These are phyloP conservation scores for Quillaja saponaria DNA, from an alignment of 306 rosid species.

Conservation along the genomic window DNA sequence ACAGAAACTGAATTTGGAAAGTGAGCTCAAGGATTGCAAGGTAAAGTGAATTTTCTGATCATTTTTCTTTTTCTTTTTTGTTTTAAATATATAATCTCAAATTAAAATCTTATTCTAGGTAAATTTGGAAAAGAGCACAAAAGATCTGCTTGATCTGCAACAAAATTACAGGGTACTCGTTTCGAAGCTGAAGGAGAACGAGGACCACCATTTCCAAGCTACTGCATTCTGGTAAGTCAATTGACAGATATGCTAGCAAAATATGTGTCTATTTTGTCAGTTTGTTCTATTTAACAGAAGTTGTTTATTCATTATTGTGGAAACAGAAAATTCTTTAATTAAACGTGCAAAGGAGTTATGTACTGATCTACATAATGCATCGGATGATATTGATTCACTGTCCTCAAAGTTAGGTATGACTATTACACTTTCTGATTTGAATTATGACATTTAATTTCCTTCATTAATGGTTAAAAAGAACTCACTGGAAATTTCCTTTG, in stretches of 20 bases:
- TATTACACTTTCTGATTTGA: conserved; percentile 12
- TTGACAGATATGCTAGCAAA: conserved; percentile 1
- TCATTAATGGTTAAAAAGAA: too few species aligned
- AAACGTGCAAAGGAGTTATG: conserved; percentile 76
- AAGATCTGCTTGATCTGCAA: conserved; percentile 66
- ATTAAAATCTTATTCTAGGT: conserved; percentile 43
- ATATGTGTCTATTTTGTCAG: not conserved
- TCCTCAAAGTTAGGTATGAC: conserved; percentile 70
- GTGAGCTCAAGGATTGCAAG: conserved; percentile 77
- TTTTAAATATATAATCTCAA: conserved; percentile 15
- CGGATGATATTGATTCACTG: conserved; percentile 61
- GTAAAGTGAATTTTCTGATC: conserved; percentile 29
- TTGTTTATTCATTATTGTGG: conserved; percentile 22
- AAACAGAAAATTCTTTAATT: conserved; percentile 69
- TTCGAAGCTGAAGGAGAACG: conserved; percentile 66
- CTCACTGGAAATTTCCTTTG: not conserved
- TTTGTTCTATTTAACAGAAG: conserved; percentile 19
- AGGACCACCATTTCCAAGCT: conserved; percentile 76
- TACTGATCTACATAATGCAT: conserved; percentile 67
- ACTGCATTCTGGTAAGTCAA: conserved; percentile 60
- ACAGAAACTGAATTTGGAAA: conserved; percentile 66
- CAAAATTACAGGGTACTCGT: conserved; percentile 56
- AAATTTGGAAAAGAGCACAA: conserved; percentile 56
- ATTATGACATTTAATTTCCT: not conserved
- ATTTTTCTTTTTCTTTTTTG: not conserved